A percentile compares a stretch with the other conserved stretches of the same genome.
phyloP scores from a whole-genome alignment of 2,329 filamentous ascomycete species.

The Fusarium virguliforme region DNA sequence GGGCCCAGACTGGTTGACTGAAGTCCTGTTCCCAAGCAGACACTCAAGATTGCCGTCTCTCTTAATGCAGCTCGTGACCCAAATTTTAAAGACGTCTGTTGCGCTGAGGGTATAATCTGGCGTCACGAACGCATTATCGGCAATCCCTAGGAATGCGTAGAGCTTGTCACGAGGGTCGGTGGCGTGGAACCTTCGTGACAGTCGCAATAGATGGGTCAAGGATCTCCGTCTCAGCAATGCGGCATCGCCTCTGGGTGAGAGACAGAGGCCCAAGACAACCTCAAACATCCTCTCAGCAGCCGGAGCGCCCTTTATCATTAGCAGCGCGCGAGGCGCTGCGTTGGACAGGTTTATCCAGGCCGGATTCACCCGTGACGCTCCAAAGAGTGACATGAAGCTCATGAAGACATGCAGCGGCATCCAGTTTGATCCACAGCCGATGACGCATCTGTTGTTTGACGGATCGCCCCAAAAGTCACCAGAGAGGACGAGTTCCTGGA shows the following conservation, averaged over 20 bases:
- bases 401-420: background rate
- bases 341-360: background rate
- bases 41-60: background rate
- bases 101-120: background rate
- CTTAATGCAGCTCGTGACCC: background rate
- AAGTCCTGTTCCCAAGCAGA: background rate
- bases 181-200: background rate
- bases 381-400: background rate
- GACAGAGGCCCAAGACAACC: background rate
- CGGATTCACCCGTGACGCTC: background rate
- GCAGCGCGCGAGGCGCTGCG: background rate
- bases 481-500: conserved; percentile 1
- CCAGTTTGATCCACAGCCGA: conserved; percentile 1
- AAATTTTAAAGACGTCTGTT: background rate
- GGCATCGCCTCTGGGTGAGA: background rate
- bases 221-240: background rate
- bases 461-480: background rate
- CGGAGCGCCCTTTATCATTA: background rate
- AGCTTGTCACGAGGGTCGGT: conserved; percentile 6
- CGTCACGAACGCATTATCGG: background rate
- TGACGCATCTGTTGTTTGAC: background rate
- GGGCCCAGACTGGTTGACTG: background rate
- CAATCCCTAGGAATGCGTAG: background rate
- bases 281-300: background rate
- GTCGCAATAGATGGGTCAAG: background rate